These are phyloP conservation scores for Chrysosphaeria jannelii DNA, from an alignment of 2,329 filamentous ascomycete genomes.

Conservation along the genomic window DNA sequence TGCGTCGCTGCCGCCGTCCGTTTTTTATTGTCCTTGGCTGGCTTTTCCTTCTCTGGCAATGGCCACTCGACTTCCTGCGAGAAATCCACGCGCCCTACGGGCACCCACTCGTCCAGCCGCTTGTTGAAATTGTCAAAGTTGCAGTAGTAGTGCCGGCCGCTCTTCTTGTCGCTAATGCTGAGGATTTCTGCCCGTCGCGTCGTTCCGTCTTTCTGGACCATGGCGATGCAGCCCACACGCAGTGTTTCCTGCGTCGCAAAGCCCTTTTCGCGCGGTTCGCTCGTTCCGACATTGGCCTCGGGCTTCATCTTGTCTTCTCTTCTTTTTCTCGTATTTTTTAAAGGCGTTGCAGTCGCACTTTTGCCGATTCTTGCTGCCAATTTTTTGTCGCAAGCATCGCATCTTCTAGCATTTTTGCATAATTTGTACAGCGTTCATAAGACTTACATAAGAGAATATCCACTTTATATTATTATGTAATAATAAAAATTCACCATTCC, in stretches of 20 bases:
- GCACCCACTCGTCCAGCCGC: conserved; percentile 57
- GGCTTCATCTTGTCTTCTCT: too few species aligned
- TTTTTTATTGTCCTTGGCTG: conserved; percentile 46
- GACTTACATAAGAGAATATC: too few species aligned
- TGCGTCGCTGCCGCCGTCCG: conserved; percentile 16
- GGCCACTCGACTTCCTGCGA: conserved; percentile 88
- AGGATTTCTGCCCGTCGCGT: conserved; percentile 82
- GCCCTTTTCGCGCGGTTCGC: conserved; percentile 35
- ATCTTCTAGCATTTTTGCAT: too few species aligned
- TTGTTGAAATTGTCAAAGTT: conserved; percentile 99
- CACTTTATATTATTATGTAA: too few species aligned
- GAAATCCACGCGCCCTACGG: conserved; percentile 56
- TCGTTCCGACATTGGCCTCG: conserved; percentile 24
- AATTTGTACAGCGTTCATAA: too few species aligned
- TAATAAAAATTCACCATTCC: too few species aligned
- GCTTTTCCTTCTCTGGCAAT: conserved; percentile 54
- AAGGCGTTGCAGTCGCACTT: too few species aligned
- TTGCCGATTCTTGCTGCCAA: too few species aligned
- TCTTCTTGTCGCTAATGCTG: conserved; percentile 76
- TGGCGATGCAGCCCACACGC: conserved; percentile 28
- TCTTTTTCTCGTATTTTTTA: too few species aligned
- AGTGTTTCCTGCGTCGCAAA: conserved; percentile 65
- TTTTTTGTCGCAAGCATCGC: too few species aligned
- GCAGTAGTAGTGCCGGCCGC: conserved; percentile 71
- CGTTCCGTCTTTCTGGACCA: conserved; percentile 43